Percentiles rank a stretch among this genome's conserved stretches.
phyloP scores from a whole-genome alignment of 2,329 filamentous ascomycete species.

The Penicillium thymicola region DNA sequence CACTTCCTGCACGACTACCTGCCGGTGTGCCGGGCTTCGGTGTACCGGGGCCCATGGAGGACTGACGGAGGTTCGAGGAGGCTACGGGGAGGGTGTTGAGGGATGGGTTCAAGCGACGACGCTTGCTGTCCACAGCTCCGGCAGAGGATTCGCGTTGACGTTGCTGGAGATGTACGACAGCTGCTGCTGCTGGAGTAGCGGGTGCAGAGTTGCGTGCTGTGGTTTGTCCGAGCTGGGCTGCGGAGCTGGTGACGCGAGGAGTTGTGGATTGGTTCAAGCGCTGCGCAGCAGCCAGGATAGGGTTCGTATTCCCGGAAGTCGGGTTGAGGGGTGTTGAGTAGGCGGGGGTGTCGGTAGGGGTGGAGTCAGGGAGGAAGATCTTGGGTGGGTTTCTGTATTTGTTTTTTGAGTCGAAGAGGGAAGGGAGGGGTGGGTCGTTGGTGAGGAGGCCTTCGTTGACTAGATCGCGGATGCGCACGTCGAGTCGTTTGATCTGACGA shows the following conservation, averaged over 20 bases:
- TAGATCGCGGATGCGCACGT: conserved; percentile 60
- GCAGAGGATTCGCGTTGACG: conserved; percentile 55
- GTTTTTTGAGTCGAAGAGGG: conserved; percentile 52
- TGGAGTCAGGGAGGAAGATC: conserved; percentile 49
- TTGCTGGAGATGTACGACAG: conserved; percentile 42
- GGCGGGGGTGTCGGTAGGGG: conserved; percentile 42
- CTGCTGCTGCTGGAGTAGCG: conserved; percentile 41
- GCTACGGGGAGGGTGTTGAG: conserved; percentile 54
- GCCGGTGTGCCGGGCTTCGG: conserved; percentile 57
- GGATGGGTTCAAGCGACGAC: conserved; percentile 54
- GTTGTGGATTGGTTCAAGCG: conserved; percentile 41
- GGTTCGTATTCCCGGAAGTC: conserved; percentile 54
- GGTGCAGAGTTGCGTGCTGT: conserved; percentile 44
- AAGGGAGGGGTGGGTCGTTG: conserved; percentile 58
- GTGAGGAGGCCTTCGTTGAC: conserved; percentile 58
- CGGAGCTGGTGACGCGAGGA: conserved; percentile 33
- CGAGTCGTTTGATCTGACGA: conserved; percentile 61
- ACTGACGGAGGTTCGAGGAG: conserved; percentile 57
- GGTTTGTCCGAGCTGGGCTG: conserved; percentile 38
- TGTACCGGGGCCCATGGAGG: conserved; percentile 61
- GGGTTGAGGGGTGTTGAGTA: conserved; percentile 50
- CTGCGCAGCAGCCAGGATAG: conserved; percentile 52
- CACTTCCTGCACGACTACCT: conserved; percentile 57
- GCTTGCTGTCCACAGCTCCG: conserved; percentile 55
- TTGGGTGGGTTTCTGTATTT: conserved; percentile 46